Percentiles rank a stretch among this genome's conserved stretches.
Conservation (phyloP, 805 yeast genomes). For the Pichia californica region DNA sequence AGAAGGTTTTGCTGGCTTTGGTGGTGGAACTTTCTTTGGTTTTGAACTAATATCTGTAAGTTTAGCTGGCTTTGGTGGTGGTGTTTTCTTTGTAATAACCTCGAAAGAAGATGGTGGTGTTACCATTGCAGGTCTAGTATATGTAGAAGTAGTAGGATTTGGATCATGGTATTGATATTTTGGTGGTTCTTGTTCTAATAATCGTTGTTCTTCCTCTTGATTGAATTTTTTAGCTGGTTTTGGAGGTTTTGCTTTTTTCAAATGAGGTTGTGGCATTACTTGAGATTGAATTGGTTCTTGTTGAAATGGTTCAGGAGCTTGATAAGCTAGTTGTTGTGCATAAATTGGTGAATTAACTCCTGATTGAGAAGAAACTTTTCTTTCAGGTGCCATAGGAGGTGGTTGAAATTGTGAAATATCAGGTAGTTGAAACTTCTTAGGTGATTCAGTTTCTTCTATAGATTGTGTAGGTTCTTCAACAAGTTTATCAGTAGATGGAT, state of each 20-base stretch:
- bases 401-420: constrained; percentile 25
- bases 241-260: background rate
- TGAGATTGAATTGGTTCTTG: background rate
- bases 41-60: background rate
- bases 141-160: background rate
- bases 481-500: background rate
- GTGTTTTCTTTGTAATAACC: constrained; percentile 1
- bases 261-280: background rate
- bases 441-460: constrained; percentile 5
- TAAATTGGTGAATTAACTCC: background rate
- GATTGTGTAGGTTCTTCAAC: too few relatives aligned
- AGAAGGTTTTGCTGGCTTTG: constrained; percentile 3
- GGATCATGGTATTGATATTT: too few relatives aligned
- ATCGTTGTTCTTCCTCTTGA: background rate
- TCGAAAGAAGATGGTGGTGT: constrained; percentile 3
- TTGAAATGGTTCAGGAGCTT: too few relatives aligned
- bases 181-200: constrained; percentile 8
- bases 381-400: constrained; percentile 19
- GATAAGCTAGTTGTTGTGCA: too few relatives aligned
- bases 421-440: constrained; percentile 19
- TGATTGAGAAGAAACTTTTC: background rate
- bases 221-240: background rate
- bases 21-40: background rate
- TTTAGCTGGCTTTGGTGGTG: constrained; percentile 8
- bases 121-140: constrained; percentile 4